These are phyloP conservation scores for Coemansia sp. DNA, from an alignment of 192 early-diverging fungal genomes.

Conservation along the genomic window DNA sequence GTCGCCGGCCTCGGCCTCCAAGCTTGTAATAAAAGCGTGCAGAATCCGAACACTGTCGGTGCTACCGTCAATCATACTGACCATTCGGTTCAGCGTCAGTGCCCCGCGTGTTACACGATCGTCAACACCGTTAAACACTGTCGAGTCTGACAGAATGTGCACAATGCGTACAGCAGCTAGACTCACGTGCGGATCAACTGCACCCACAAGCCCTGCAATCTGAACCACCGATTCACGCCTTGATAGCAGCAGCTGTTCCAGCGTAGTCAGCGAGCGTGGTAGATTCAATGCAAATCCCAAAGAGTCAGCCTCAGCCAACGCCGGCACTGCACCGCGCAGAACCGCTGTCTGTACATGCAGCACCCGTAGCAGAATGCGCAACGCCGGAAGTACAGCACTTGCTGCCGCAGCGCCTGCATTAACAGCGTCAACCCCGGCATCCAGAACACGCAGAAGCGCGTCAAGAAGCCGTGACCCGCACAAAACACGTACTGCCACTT, in stretches of 20 bases:
- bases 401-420: conserved; percentile 51
- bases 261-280: conserved; percentile 60
- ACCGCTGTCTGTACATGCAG: conserved; percentile 77
- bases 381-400: conserved; percentile 34
- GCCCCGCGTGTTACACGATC: conserved; percentile 41
- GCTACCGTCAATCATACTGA: conserved; percentile 65
- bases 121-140: conserved; percentile 63
- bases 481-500: conserved; percentile 75
- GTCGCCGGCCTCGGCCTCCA: conserved; percentile 65
- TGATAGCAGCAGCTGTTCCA: conserved; percentile 80
- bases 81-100: conserved; percentile 67
- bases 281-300: conserved; percentile 54
- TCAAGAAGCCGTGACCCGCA: conserved; percentile 69
- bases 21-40: conserved; percentile 71
- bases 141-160: conserved; percentile 67
- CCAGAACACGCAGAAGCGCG: conserved; percentile 69
- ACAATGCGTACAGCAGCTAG: conserved; percentile 71
- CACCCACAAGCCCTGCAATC: conserved; percentile 71
- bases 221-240: conserved; percentile 66
- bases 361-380: conserved; percentile 66
- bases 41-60: conserved; percentile 69
- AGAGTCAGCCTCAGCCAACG: conserved; percentile 53
- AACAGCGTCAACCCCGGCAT: conserved; percentile 60
- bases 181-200: conserved; percentile 69
- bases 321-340: conserved; percentile 62